Conservation (phyloP, 2,329 filamentous ascomycete species). For the Penicillium capsulatum region DNA sequence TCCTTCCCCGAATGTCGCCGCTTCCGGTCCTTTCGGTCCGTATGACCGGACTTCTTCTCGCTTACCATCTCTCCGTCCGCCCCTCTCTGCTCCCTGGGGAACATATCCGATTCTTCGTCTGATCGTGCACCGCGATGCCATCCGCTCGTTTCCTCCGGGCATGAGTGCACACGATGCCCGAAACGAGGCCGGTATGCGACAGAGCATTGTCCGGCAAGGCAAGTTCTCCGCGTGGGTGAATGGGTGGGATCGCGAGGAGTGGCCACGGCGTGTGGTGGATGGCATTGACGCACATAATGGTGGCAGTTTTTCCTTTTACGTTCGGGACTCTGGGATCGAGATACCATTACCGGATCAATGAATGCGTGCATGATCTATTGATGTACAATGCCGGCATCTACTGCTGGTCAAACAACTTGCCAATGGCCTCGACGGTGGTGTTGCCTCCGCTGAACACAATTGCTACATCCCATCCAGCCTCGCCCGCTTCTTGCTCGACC, state of each 20-base stretch:
- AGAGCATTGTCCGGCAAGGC: slow-evolving; percentile 33
- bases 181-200: slow-evolving; percentile 34
- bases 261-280: slow-evolving; percentile 31
- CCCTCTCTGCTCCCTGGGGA: slow-evolving; percentile 39
- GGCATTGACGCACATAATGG: slow-evolving; percentile 25
- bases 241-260: slow-evolving; percentile 33
- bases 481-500: slow-evolving; percentile 62
- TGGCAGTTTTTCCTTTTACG: slow-evolving; percentile 31
- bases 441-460: slow-evolving; percentile 62
- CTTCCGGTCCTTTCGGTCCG: slow-evolving; percentile 9
- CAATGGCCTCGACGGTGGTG: slow-evolving; percentile 59
- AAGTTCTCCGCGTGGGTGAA: slow-evolving; percentile 39
- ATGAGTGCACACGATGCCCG: slow-evolving; percentile 33
- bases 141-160: slow-evolving; percentile 35
- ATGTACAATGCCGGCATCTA: background rate
- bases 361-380: too few relatives aligned
- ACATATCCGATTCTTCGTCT: slow-evolving; percentile 37
- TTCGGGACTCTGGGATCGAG: slow-evolving; percentile 25
- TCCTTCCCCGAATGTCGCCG: slow-evolving; percentile 2
- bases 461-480: slow-evolving; percentile 68
- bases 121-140: slow-evolving; percentile 33
- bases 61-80: slow-evolving; percentile 30
- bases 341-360: slow-evolving; percentile 10
- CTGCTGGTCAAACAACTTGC: slow-evolving; percentile 47
- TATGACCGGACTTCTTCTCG: slow-evolving; percentile 16